phyloP scores from a whole-genome alignment of 2,329 filamentous ascomycete genomes.

The Laburnicola sp. region DNA sequence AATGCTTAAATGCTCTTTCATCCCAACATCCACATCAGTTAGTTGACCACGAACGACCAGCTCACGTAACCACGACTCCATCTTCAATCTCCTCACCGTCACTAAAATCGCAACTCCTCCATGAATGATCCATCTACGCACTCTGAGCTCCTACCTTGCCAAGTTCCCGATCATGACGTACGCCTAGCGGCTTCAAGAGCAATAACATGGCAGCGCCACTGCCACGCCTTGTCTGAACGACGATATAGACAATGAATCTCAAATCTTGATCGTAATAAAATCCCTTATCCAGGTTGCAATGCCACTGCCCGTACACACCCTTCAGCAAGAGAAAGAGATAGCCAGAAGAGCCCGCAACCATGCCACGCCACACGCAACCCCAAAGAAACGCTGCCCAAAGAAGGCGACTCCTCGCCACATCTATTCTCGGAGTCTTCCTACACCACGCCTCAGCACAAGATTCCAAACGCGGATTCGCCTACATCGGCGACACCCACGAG shows the following conservation, averaged over 20 bases:
- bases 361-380: neutral
- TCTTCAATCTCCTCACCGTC: neutral
- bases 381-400: neutral
- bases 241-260: neutral
- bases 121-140: too few species aligned
- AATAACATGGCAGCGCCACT: conserved; percentile 10
- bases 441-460: neutral
- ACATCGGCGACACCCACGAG: conserved; percentile 60
- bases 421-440: neutral
- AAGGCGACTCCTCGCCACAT: neutral
- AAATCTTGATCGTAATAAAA: neutral
- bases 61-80: neutral
- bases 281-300: neutral
- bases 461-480: conserved; percentile 72
- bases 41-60: neutral
- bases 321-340: conserved; percentile 4
- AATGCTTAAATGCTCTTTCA: neutral
- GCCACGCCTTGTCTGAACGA: conserved; percentile 5
- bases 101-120: too few species aligned
- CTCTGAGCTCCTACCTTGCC: neutral
- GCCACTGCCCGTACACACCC: neutral
- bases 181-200: conserved; percentile 3
- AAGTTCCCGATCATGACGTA: conserved; percentile 16
- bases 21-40: neutral
- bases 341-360: neutral